Base-by-base conservation (phyloP, 2,329 filamentous ascomycete species). In the Pseudopithomyces maydicus region DNA sequence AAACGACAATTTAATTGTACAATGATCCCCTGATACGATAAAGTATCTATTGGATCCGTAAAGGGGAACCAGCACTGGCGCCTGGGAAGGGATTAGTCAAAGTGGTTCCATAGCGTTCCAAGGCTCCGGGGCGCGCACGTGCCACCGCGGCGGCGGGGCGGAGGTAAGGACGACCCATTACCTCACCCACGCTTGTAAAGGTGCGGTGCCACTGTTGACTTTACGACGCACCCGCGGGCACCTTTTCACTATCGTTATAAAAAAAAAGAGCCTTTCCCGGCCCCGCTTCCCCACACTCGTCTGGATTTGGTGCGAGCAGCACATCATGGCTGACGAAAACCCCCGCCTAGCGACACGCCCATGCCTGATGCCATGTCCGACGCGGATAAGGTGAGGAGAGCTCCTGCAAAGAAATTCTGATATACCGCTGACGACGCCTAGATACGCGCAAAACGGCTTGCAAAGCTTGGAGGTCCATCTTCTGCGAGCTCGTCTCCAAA, bases 381-480 rank as follows among this genome's bases (percentile, higher is more conserved):
- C 53, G 79, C 80, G 56, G 79, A 81, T 65, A 81, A 81, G 75
- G 79, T 80, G 80, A 74, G 79, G 79, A 60, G 58, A 68, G 58
- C 66, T 59, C 55, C 26, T 43, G 19, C 45, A 50, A 23, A 58
- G 50, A 52, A 62, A 62, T 47, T 61, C 54, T 52, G 70, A 70
- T 61, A 58, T 63, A 64, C 44, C 56, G 63, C 72, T 76, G 68
- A 74, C 63, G 61, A 64, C 45, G 55, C 52, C 29, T 68, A 88
- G 86, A 89, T 88, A 73, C 85, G 87, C 67, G 85, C 83, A 69
- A 88, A 88, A 78, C 85, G 87, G 52, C 81, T 89, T 48, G 86
- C 86, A 55, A 89, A 88, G 74, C 80, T 88, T 43, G 83, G 81
- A 39, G 81, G 78, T 20, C 62, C 64, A 52, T 55, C 51, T 43